Base-by-base conservation (phyloP, 345 rosid genomes). In the Rhodamnia rubescens region DNA sequence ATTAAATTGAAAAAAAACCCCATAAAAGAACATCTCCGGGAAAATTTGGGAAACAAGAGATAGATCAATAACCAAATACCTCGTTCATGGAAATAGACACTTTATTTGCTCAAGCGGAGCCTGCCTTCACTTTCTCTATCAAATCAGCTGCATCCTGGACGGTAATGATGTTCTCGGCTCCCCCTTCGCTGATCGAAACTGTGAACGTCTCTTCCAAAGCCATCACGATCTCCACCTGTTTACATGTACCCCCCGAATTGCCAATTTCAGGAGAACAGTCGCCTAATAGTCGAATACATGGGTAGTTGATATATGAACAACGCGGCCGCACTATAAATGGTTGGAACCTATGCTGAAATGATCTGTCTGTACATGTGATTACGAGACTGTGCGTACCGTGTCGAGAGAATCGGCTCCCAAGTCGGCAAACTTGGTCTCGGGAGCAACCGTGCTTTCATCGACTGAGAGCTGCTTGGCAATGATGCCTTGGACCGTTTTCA, bases 341-440 rank as follows among this genome's bases (percentile, higher is more conserved):
- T 10, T 40, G 53, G 82, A 44, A 18, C 42, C 78, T 36, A 69
- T 64, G 78, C 78, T 32, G 47, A 69, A 20, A 69, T 5, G 47
- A 69, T 69, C 42, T 20, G 20, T 69, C 42, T 10, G 40, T 36
- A 69, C 42, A 69, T 32, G 78, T 32, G 78, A 69, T 18, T 32
- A 32, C 47, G 8, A 18, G 78, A 32, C 0, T 6, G 18, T 32
- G 47, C 59, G 27, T 89, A 91, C 94, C 57, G 91, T 92, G 91
- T 92, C 93, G 7, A 93, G 95, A 29, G 96, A 93, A 88, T 93
- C 95, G 44, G 95, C 94, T 82, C 95, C 96, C 92, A 92, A 81
- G 86, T 93, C 95, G 24, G 90, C 90, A 82, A 93, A 93, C 90
- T 91, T 92, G 90, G 94, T 92, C 42, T 88, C 88, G 11, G 92